A percentile compares a stretch with the other conserved stretches of the same genome.
Evolutionary conservation across 495 filamentous ascomycete species (phyloP).

Genomic region (Neurospora terricola): DNA sequence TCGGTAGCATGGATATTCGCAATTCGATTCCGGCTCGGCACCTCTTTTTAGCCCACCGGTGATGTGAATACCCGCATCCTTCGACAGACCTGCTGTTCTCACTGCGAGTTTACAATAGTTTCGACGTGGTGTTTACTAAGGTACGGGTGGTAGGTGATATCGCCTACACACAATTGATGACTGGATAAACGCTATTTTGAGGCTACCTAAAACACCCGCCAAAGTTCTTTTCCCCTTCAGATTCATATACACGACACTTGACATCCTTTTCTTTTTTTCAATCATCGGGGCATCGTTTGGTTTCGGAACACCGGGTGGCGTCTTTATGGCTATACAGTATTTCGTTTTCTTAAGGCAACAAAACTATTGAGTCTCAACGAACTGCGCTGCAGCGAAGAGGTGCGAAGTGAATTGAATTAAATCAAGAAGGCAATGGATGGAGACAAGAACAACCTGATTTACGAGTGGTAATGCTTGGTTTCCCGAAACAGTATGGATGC

Average conservation of each 20-base stretch:
- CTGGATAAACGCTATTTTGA: neutral
- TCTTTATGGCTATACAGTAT: neutral
- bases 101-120: neutral
- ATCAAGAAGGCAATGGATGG: neutral
- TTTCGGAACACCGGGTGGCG: neutral
- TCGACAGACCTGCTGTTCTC: neutral
- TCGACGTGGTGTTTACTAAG: neutral
- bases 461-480: neutral
- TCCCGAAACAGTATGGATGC: neutral
- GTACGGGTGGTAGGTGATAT: neutral
- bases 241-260: neutral
- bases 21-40: neutral
- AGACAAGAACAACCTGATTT: neutral
- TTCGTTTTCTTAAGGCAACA: neutral
- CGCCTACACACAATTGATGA: neutral
- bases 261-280: neutral
- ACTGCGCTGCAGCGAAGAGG: neutral
- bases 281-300: neutral
- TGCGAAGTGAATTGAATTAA: neutral
- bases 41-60: neutral
- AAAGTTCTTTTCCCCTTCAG: neutral
- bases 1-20: neutral
- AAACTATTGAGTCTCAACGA: neutral
- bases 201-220: neutral
- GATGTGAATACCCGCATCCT: neutral